phyloP scores from a whole-genome alignment of 129 eudicot species.

The Solidago caesia region DNA sequence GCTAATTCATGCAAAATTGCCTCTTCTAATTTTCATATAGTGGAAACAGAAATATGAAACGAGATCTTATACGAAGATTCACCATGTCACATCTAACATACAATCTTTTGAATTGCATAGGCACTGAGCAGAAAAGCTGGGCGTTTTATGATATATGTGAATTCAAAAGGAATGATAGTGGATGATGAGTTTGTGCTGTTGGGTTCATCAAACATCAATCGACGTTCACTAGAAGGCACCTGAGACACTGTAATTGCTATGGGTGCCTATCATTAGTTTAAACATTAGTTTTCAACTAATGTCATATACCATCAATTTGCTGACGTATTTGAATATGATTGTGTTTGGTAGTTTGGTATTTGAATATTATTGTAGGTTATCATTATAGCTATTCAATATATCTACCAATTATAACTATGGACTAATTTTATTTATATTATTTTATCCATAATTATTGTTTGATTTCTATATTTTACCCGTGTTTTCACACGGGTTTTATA shows the following conservation, averaged over 20 bases:
- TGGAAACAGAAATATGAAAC: background rate
- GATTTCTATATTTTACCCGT: no score
- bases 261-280: conserved; percentile 1
- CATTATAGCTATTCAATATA: no score
- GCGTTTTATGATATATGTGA: conserved; percentile 11
- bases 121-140: conserved; percentile 16
- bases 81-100: background rate
- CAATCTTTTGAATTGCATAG: background rate
- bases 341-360: no score
- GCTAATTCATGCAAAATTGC: background rate
- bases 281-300: no score
- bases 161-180: conserved; percentile 17
- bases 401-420: no score
- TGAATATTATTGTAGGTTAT: no score
- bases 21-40: background rate
- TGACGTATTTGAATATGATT: no score
- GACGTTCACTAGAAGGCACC: conserved; percentile 3
- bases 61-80: background rate
- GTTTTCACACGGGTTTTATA: no score
- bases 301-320: no score
- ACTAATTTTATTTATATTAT: no score
- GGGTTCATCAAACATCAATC: conserved; percentile 9
- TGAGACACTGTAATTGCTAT: conserved; percentile 1
- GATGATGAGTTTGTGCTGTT: background rate
- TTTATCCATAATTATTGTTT: no score